Evolutionary conservation across 1,284 basidiomycete genomes (phyloP), one percentile per base, ranked within the genome.

Genomic region (Sanguinoderma infundibulare): DNA sequence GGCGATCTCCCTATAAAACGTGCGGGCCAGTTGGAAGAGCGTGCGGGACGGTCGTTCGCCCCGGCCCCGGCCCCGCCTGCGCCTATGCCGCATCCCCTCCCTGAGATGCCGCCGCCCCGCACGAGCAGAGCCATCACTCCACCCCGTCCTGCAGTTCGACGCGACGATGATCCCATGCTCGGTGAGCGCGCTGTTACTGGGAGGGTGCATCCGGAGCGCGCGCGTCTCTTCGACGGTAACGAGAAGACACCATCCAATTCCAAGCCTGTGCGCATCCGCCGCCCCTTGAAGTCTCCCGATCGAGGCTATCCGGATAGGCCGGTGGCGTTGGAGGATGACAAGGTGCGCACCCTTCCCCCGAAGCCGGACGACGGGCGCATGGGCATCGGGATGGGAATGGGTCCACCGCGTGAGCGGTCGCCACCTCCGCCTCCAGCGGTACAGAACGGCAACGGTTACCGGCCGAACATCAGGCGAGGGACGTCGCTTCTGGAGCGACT

Each of bases 401-500:
- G 3, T 64, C 65, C 60, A 42, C 57, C 60, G 9, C 50, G 62
- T 15, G 55, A 61, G n/a, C 38, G 55, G 26, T 55, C 58, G 9
- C 59, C 64, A 36, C 53, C 42, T 9, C 42, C 61, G 15, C 46
- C 59, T 74, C 76, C 32, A 71, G 26, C n/a, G 4, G 14, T 7
- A 26, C 52, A 38, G n/a, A 32, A 55, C 42, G 42, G 24, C 10
- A 77, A 52, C 74, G 77, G 69, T 59, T 63, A 20, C 60, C 64
- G 67, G 14, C 64, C 72, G 9, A 66, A 71, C 24, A 75, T 76
- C 53, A 71, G 70, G 15, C 76, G 73, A 34, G 63, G 75, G 8
- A 67, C 63, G 0, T 81, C 78, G 0, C 66, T 81, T 24, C 63
- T 81, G 32, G 79, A 80, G 22, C 70, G 79, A 30, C 61, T 81